These are phyloP conservation scores for Tricholoma bakamatsutake DNA, from an alignment of 768 basidiomycete species.

Conservation along the genomic window DNA sequence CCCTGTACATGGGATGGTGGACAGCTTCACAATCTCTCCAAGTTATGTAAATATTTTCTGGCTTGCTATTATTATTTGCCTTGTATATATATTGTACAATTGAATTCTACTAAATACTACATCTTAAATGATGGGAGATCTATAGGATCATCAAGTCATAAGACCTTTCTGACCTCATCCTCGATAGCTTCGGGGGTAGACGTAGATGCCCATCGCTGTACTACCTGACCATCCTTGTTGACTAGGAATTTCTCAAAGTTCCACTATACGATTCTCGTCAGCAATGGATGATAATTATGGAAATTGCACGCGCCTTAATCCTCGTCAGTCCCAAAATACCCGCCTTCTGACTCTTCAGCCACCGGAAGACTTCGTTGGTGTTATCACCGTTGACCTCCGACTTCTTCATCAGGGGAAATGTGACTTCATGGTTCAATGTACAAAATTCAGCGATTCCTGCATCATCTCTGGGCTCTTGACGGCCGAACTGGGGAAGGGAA, in stretches of 20 bases:
- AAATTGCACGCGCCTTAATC: slow-evolving; percentile 54
- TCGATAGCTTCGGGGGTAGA: slow-evolving; percentile 65
- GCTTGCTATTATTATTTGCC: not conserved
- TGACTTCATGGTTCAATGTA: slow-evolving; percentile 79
- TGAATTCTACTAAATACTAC: not conserved
- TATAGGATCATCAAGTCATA: slow-evolving; percentile 23
- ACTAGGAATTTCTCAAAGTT: slow-evolving; percentile 90
- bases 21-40: slow-evolving; percentile 11
- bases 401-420: slow-evolving; percentile 89
- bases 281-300: not conserved
- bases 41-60: not conserved
- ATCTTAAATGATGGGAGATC: not conserved
- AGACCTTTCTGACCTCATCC: slow-evolving; percentile 54
- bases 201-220: slow-evolving; percentile 71
- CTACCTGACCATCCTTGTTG: slow-evolving; percentile 70
- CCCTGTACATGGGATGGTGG: slow-evolving; percentile 32
- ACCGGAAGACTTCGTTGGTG: slow-evolving; percentile 80
- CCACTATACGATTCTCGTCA: slow-evolving; percentile 45
- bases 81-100: not conserved
- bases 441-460: slow-evolving; percentile 71
- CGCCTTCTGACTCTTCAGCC: slow-evolving; percentile 76
- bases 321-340: slow-evolving; percentile 65
- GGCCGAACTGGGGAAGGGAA: slow-evolving; percentile 53
- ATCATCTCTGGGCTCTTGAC: slow-evolving; percentile 82
- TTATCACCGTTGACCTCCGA: slow-evolving; percentile 87